phyloP scores from a whole-genome alignment of 305 asterid genomes.

The Fraxinus floribunda region DNA sequence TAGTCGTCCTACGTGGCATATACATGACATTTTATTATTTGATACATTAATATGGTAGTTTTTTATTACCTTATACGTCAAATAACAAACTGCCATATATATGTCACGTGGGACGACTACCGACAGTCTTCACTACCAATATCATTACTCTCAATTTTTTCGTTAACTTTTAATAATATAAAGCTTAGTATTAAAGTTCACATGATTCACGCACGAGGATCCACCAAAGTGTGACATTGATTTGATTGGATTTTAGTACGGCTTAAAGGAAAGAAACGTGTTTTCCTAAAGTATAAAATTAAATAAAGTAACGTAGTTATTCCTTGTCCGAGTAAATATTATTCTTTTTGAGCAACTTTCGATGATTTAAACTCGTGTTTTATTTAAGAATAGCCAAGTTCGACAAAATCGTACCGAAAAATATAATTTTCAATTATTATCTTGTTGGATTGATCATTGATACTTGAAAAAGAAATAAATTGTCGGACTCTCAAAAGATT shows the following conservation, averaged over 20 bases:
- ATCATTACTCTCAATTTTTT: not conserved
- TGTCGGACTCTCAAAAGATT: slow-evolving; percentile 7
- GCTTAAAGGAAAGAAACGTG: slow-evolving; percentile 24
- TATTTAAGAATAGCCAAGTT: slow-evolving; percentile 9
- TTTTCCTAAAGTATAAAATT: slow-evolving; percentile 11
- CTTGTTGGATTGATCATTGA: slow-evolving; percentile 5
- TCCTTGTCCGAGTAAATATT: slow-evolving; percentile 31
- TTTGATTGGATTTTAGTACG: not conserved
- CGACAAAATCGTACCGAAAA: slow-evolving; percentile 24
- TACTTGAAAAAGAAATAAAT: slow-evolving; percentile 17
- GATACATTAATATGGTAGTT: too few species aligned
- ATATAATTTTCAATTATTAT: not conserved
- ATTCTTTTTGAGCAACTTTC: slow-evolving; percentile 1
- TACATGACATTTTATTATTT: too few species aligned
- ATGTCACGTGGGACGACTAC: too few species aligned
- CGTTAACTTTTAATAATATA: not conserved
- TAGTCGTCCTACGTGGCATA: too few species aligned
- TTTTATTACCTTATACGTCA: too few species aligned
- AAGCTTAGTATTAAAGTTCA: slow-evolving; percentile 14
- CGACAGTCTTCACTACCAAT: too few species aligned
- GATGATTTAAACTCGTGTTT: slow-evolving; percentile 31
- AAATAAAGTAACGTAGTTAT: slow-evolving; percentile 33
- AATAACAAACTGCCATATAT: too few species aligned
- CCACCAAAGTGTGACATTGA: slow-evolving; percentile 14
- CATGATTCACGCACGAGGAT: slow-evolving; percentile 2